These are phyloP conservation scores for Eimeria praecox DNA, from an alignment of 169 alveolate species.

Conservation along the genomic window DNA sequence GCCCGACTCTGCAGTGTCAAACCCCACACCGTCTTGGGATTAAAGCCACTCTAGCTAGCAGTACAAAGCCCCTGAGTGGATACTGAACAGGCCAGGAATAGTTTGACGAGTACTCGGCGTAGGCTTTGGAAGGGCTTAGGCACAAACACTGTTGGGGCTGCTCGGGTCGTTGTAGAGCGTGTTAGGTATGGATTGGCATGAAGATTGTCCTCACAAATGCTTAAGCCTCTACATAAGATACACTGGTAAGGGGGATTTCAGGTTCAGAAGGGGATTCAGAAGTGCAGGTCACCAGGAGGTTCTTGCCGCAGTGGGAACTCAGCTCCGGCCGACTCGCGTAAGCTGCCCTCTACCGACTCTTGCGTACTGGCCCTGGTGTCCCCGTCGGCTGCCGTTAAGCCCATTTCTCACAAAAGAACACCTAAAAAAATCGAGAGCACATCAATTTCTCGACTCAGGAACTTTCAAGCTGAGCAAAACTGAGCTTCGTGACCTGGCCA, in stretches of 20 bases:
- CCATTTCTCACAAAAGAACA: neutral
- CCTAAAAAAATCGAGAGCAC: neutral
- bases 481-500: neutral
- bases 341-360: neutral
- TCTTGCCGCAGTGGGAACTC: neutral
- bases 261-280: neutral
- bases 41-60: neutral
- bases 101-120: neutral
- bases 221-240: neutral
- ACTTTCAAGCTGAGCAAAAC: neutral
- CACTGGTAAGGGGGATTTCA: neutral
- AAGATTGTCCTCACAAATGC: neutral
- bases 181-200: neutral
- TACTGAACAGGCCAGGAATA: neutral
- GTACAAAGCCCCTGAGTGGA: neutral
- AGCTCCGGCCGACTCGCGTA: neutral
- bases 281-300: neutral
- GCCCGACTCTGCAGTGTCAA: neutral
- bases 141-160: constrained; percentile 1
- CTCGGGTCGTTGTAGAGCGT: neutral
- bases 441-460: neutral
- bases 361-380: too few relatives aligned
- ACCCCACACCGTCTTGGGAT: neutral
- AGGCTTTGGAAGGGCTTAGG: neutral
- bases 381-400: neutral